phyloP scores from a whole-genome alignment of 805 yeast species.

The Debaryomyces prosopidis region DNA sequence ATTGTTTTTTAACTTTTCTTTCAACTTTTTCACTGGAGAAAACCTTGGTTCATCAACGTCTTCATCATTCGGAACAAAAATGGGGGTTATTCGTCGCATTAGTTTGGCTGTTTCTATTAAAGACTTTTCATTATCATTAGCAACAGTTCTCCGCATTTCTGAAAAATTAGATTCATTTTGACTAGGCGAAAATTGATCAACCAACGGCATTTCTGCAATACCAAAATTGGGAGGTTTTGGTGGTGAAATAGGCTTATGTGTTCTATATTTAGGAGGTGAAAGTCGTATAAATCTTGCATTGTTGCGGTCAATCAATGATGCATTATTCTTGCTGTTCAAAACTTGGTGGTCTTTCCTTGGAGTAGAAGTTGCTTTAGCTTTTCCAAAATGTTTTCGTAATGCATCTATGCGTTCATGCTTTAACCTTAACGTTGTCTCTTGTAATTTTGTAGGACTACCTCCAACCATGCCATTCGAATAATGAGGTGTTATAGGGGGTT shows the following conservation, averaged over 20 bases:
- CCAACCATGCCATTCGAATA: slow-evolving; percentile 12
- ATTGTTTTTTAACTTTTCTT: slow-evolving; percentile 17
- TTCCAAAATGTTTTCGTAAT: slow-evolving; percentile 31
- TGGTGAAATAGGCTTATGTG: slow-evolving; percentile 11
- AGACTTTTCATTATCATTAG: slow-evolving; percentile 11
- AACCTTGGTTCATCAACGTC: slow-evolving; percentile 24
- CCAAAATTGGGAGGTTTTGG: slow-evolving; percentile 24
- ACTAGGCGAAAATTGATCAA: neutral
- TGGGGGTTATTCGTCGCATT: slow-evolving; percentile 35
- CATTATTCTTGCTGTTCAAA: no score
- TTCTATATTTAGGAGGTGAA: slow-evolving; percentile 10
- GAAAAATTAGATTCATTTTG: slow-evolving; percentile 1
- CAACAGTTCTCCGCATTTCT: neutral
- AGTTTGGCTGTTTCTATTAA: slow-evolving; percentile 34
- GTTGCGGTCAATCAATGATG: neutral
- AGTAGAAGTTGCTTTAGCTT: slow-evolving; percentile 18
- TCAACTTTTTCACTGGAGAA: slow-evolving; percentile 31
- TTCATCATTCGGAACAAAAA: slow-evolving; percentile 33
- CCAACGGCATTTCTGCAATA: neutral
- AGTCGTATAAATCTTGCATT: slow-evolving; percentile 5
- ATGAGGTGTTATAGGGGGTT: slow-evolving; percentile 21
- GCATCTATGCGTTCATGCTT: slow-evolving; percentile 35
- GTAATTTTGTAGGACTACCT: slow-evolving; percentile 36
- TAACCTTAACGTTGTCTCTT: slow-evolving; percentile 39
- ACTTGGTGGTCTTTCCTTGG: slow-evolving; percentile 5